Percentiles rank a stretch among this genome's conserved stretches.
Conservation (phyloP, 768 basidiomycete species). For the Austroboletus eburneus region DNA sequence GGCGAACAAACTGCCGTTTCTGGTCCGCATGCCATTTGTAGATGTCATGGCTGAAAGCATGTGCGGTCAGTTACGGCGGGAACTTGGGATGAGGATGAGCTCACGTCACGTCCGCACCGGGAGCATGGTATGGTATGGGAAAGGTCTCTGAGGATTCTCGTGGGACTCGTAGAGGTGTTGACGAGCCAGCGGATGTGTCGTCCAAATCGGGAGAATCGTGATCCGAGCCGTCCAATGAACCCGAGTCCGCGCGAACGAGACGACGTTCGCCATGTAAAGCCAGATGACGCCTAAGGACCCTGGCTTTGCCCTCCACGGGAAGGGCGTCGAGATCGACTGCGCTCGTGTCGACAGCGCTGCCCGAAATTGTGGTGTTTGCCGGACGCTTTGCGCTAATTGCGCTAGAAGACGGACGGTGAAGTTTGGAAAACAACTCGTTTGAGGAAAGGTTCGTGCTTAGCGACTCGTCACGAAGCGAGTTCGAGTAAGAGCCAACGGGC, state of each 20-base stretch:
- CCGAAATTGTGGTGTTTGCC: slow-evolving; percentile 23
- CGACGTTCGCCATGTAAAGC: slow-evolving; percentile 64
- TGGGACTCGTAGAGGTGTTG: slow-evolving; percentile 24
- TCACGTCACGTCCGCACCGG: slow-evolving; percentile 91
- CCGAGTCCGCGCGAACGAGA: slow-evolving; percentile 21
- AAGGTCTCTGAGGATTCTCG: slow-evolving; percentile 65
- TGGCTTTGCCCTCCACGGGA: slow-evolving; percentile 80
- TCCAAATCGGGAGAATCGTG: slow-evolving; percentile 16
- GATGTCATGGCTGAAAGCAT: slow-evolving; percentile 66
- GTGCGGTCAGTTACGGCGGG: slow-evolving; percentile 13
- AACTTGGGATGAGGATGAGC: slow-evolving; percentile 30
- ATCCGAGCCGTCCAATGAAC: slow-evolving; percentile 23
- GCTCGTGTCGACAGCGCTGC: slow-evolving; percentile 28
- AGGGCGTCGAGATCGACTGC: slow-evolving; percentile 52
- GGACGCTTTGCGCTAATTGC: slow-evolving; percentile 38
- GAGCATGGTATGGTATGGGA: slow-evolving; percentile 83
- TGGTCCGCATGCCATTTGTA: slow-evolving; percentile 93
- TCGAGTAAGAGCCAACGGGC: slow-evolving; percentile 17
- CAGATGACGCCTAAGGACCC: slow-evolving; percentile 75
- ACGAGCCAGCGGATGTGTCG: slow-evolving; percentile 21
- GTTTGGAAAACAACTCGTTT: slow-evolving; percentile 13
- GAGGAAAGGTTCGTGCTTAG: slow-evolving; percentile 1
- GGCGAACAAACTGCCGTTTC: slow-evolving; percentile 53
- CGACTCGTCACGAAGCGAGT: slow-evolving; percentile 8
- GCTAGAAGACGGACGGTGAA: slow-evolving; percentile 29